A percentile compares a stretch with the other conserved stretches of the same genome.
Conservation (phyloP, 2,329 filamentous ascomycete species). For the Arthrobotrys pseudoclavata region DNA sequence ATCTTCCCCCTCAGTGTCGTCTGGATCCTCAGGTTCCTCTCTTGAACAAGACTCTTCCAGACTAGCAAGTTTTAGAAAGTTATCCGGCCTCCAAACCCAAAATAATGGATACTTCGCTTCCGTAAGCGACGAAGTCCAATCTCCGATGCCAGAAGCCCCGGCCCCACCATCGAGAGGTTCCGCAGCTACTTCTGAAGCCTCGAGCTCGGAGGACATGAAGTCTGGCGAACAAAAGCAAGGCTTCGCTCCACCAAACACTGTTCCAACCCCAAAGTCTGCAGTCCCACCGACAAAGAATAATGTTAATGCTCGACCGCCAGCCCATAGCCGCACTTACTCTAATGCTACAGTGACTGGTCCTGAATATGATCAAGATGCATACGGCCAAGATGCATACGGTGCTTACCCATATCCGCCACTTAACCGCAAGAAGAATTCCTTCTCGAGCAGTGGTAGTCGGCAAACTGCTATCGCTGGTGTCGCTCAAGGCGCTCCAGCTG, state of each 20-base stretch:
- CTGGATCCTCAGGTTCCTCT: slow-evolving; percentile 51
- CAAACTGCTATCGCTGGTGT: slow-evolving; percentile 40
- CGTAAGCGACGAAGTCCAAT: slow-evolving; percentile 57
- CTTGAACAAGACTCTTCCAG: slow-evolving; percentile 41
- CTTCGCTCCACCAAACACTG: slow-evolving; percentile 25
- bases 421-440: slow-evolving; percentile 55
- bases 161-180: slow-evolving; percentile 57
- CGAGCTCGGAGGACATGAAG: slow-evolving; percentile 54
- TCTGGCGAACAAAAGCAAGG: slow-evolving; percentile 30
- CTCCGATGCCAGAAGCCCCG: slow-evolving; percentile 56
- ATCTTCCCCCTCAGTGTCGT: slow-evolving; percentile 56
- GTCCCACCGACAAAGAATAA: slow-evolving; percentile 41
- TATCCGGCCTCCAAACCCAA: slow-evolving; percentile 53
- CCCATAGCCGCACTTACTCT: slow-evolving; percentile 50
- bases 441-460: slow-evolving; percentile 55
- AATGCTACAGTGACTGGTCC: slow-evolving; percentile 55
- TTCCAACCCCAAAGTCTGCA: slow-evolving; percentile 23
- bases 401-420: slow-evolving; percentile 37
- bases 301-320: slow-evolving; percentile 32
- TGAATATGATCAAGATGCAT: slow-evolving; percentile 45
- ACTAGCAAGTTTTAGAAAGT: slow-evolving; percentile 54
- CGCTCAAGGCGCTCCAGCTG: slow-evolving; percentile 37
- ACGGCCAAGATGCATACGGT: slow-evolving; percentile 29
- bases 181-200: slow-evolving; percentile 48
- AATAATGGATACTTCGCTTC: slow-evolving; percentile 58